phyloP scores from a whole-genome alignment of 164 flowering plant genomes.

The Vitis riparia region DNA sequence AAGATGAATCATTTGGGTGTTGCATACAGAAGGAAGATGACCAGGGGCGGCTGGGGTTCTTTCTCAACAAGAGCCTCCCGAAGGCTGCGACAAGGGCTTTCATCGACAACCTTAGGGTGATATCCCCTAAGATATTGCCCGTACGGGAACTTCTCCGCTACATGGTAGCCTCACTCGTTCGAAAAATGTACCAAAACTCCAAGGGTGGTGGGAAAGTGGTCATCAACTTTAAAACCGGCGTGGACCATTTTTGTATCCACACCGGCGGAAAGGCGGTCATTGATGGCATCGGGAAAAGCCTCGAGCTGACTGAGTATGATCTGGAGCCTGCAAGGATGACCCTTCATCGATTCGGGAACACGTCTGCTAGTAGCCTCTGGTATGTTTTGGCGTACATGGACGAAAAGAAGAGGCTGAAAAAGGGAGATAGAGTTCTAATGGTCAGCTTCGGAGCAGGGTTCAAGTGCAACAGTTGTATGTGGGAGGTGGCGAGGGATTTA shows the following conservation, averaged over 20 bases:
- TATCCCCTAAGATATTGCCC: constrained; percentile 65
- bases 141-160: constrained; percentile 45
- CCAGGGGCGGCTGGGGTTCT: constrained; percentile 43
- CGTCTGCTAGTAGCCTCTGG: constrained; percentile 75
- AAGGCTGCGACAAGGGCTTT: constrained; percentile 56
- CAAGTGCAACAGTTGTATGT: constrained; percentile 77
- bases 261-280: constrained; percentile 82
- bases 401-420: constrained; percentile 62
- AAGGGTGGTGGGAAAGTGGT: not conserved
- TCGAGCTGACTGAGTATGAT: constrained; percentile 49
- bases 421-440: constrained; percentile 68
- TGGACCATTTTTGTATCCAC: constrained; percentile 75
- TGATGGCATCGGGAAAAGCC: constrained; percentile 50
- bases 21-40: constrained; percentile 60
- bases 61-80: constrained; percentile 51
- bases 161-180: not conserved
- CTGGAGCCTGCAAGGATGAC: constrained; percentile 84
- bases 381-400: constrained; percentile 76
- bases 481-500: constrained; percentile 71
- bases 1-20: constrained; percentile 50
- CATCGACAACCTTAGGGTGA: constrained; percentile 47
- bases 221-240: constrained; percentile 51
- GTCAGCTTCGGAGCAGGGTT: constrained; percentile 76
- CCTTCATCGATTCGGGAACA: constrained; percentile 72
- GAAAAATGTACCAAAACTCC: constrained; percentile 13